phyloP scores from a whole-genome alignment of 192 early-diverging fungal species.

The Podila epicladia region DNA sequence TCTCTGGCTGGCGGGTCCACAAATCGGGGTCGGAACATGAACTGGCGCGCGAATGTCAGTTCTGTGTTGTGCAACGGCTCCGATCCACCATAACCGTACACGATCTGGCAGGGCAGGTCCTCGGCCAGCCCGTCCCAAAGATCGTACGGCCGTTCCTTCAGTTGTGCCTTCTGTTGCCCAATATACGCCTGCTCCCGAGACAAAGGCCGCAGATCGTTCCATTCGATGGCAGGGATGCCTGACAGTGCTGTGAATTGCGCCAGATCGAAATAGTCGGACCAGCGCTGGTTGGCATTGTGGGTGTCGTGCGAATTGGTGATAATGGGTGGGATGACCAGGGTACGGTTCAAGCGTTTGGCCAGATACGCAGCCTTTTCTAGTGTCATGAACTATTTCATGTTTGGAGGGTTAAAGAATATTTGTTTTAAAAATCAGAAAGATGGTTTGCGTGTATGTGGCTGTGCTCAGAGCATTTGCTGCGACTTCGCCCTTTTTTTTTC shows the following conservation, averaged over 20 bases:
- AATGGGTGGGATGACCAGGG: conserved; percentile 17
- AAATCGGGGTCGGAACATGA: conserved; percentile 4
- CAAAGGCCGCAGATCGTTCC: conserved; percentile 15
- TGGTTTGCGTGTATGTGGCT: too few relatives aligned
- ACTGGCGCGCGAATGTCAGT: conserved; percentile 6
- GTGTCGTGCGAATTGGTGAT: conserved; percentile 11
- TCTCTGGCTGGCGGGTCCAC: background rate
- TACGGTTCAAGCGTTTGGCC: conserved; percentile 8
- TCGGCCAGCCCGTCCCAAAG: conserved; percentile 4
- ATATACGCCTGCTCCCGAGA: conserved; percentile 1
- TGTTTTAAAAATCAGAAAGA: too few relatives aligned
- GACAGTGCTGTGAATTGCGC: conserved; percentile 2
- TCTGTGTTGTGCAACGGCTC: conserved; percentile 10
- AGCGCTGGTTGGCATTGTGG: conserved; percentile 9
- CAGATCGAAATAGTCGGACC: conserved; percentile 17
- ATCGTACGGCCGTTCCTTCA: background rate
- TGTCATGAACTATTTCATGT: conserved; percentile 4
- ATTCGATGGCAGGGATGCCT: conserved; percentile 15
- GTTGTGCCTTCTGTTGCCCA: background rate
- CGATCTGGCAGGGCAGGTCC: conserved; percentile 6
- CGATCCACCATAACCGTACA: conserved; percentile 8
- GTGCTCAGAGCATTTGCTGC: too few relatives aligned
- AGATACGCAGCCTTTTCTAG: conserved; percentile 8
- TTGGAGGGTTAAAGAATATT: too few relatives aligned
- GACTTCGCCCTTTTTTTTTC: too few relatives aligned